Evolutionary conservation across 495 filamentous ascomycete genomes (phyloP).

Genomic region (Aspergillus funiculosus): DNA sequence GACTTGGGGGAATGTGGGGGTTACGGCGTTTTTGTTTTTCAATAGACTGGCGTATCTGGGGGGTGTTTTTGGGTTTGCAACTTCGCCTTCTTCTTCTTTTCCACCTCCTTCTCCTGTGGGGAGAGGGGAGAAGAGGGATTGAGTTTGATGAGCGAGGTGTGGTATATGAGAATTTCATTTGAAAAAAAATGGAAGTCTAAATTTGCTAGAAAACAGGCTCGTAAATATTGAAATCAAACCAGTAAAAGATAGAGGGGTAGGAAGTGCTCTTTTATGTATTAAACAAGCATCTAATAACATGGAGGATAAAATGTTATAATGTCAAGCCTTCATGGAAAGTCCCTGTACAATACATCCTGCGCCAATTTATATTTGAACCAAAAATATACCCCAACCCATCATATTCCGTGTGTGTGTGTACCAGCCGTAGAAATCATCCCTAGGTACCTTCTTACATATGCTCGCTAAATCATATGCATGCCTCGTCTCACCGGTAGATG

Average conservation of each 20-base stretch:
- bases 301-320: background rate
- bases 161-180: background rate
- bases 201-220: background rate
- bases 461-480: background rate
- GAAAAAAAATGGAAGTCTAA: background rate
- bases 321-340: background rate
- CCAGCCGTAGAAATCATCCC: background rate
- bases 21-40: slow-evolving; percentile 51
- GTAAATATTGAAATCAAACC: too few relatives aligned
- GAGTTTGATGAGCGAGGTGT: background rate
- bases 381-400: background rate
- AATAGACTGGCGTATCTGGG: slow-evolving; percentile 52
- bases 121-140: slow-evolving; percentile 21
- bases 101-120: slow-evolving; percentile 40
- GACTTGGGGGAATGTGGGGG: slow-evolving; percentile 68
- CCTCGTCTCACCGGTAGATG: background rate
- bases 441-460: background rate
- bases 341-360: background rate
- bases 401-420: too few relatives aligned
- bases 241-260: background rate
- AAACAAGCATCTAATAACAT: too few relatives aligned
- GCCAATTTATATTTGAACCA: background rate
- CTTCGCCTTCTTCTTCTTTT: too few relatives aligned
- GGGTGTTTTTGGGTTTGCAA: slow-evolving; percentile 52
- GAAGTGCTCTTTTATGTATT: too few relatives aligned